Base-by-base conservation (phyloP, 768 basidiomycete genomes). In the Tricholoma hemisulphureum region DNA sequence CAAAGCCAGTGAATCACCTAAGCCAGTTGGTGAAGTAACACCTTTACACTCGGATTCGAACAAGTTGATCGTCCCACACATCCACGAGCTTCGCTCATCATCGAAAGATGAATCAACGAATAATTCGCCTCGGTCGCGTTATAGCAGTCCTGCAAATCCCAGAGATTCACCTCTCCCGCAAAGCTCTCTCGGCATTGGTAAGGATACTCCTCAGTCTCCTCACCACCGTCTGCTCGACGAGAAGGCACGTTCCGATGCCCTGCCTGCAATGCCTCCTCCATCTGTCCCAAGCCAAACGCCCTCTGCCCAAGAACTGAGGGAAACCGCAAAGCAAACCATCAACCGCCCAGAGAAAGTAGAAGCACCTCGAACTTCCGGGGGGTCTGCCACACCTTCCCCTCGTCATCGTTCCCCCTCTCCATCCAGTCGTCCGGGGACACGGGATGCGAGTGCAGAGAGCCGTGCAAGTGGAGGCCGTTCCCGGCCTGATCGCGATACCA, bases 301-400 rank as follows among this genome's bases (percentile, higher is more conserved):
- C 6, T 88, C 87, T 9, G 89, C 90, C 1, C 88, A 91, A 63
- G 91, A 91, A 64, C 78, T 92, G 14, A 81, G 91, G 51, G 89
- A 89, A 67, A 91, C 88, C 2, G 91, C 90, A 6, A 88, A 87
- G 64, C 86, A 88, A 65, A 79, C 83, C 14, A 81, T 86, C 41
- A 69, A 68, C 32, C 77, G 84, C 65, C 63, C 76, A 3, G 78
- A 79, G 13, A 76, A 76, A 58, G 60, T 64, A 20, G 82, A 82
- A 28, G 80, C 81, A 51, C 64, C 70, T 13, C 81, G 83, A 18
- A 73, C 72, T 61, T 80, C 79, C 52, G 77, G 76, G 64, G 80
- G 77, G n/a, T 83, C 81, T 57, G 75, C 75, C 45, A 78, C 77
- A 13, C 80, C 81, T 21, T 84, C 88, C 4, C 85, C 86, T 46